Conservation (phyloP, 768 basidiomycete genomes). For the Gautieria morchelliformis region DNA sequence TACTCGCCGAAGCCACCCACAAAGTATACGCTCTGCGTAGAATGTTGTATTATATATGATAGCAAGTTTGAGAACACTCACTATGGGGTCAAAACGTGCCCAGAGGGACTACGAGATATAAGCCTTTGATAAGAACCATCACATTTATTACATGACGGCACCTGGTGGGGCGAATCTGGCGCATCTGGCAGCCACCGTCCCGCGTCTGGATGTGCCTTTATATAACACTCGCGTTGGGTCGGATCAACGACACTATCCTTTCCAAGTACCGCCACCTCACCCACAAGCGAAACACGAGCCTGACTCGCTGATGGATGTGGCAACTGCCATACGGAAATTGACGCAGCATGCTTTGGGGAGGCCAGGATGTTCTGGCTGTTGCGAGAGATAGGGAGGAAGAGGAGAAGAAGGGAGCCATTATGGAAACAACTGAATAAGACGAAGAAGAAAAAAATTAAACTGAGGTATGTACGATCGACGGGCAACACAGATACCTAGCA, state of each 20-base stretch:
- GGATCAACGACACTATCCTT: slow-evolving; percentile 18
- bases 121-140: not conserved
- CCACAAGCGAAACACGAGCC: slow-evolving; percentile 41
- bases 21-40: slow-evolving; percentile 37
- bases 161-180: slow-evolving; percentile 33
- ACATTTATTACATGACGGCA: slow-evolving; percentile 16
- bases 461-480: slow-evolving; percentile 7
- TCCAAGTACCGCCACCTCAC: slow-evolving; percentile 36
- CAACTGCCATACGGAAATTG: slow-evolving; percentile 32
- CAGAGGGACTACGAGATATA: slow-evolving; percentile 20
- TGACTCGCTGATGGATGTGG: slow-evolving; percentile 31
- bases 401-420: slow-evolving; percentile 43
- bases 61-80: slow-evolving; percentile 18
- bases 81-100: slow-evolving; percentile 46
- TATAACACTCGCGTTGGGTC: slow-evolving; percentile 9
- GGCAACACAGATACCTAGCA: slow-evolving; percentile 22
- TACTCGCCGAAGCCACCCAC: slow-evolving; percentile 46
- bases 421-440: slow-evolving; percentile 31
- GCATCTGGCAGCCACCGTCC: slow-evolving; percentile 41
- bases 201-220: slow-evolving; percentile 36
- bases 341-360: slow-evolving; percentile 31
- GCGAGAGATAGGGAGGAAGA: slow-evolving; percentile 46
- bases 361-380: slow-evolving; percentile 41
- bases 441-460: slow-evolving; percentile 6
- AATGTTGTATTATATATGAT: not conserved